Evolutionary conservation across 805 yeast species (phyloP), one percentile per base, ranked within the genome.

Genomic region (Dipodascopsis tothii): DNA sequence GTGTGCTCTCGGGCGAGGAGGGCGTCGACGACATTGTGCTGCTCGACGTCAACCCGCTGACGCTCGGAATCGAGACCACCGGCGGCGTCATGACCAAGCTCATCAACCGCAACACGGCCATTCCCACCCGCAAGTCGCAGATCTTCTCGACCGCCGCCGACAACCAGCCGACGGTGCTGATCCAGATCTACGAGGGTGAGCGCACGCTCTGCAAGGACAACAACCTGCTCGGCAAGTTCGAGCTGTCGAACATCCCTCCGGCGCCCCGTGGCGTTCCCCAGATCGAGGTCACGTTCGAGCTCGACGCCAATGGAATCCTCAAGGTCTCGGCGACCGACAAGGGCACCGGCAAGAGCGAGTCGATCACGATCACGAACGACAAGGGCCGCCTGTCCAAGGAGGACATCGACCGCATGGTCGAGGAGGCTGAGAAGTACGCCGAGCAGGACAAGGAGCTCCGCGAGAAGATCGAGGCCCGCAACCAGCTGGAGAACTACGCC

Each of bases 201-300:
- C 85, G 96, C 74, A 82, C 95, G 52, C 80, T 81, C 72, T 87
- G 95, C 46, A 84, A 80, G 74, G 96, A 88, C 69, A 88, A 88
- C 81, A 88, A 87, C 78, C 70, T 87, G 68, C 80, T 88, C 62
- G 97, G 96, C 76, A 88, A 88, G 74, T 88, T 88, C 71, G 96
- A 88, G 72, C 80, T 88, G 62, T 70, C 90, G 56, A 96, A 96
- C 68, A 88, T 88, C 56, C 96, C 96, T 62, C 96, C 96, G 57
- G 95, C 96, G 37, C 96, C 96, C 72, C 86, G 96, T 74, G 96
- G 96, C 76, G 94, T 84, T 56, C 96, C 96, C 65, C 95, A 87
- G 74, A 82, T 88, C 62, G 96, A 88, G 76, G 96, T 88, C 58
- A 88, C 95, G 59, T 88, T 88, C 65, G 96, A 88, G 69, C 75